Evolutionary conservation across 139 green algal species (phyloP).

Genomic region (Parachlorella kessleri): DNA sequence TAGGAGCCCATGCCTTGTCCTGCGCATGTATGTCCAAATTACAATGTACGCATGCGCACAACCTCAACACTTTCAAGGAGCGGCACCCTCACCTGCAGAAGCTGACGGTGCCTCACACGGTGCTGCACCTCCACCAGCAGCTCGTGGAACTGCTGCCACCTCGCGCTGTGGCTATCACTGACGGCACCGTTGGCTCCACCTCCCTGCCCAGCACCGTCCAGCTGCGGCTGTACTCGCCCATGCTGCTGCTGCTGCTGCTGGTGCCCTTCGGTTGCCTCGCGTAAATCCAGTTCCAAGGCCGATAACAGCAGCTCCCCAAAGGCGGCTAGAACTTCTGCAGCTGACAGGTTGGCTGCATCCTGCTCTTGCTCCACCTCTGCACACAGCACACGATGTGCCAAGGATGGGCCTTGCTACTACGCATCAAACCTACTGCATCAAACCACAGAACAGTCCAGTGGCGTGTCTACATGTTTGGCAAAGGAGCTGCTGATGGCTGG

Average conservation of each 20-base stretch:
- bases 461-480: no score
- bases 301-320: slow-evolving; percentile 12
- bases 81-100: slow-evolving; percentile 10
- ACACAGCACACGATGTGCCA: no score
- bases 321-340: slow-evolving; percentile 18
- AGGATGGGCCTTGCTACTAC: no score
- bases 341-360: not conserved
- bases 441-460: no score
- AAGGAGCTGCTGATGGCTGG: no score
- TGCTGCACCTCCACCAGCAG: slow-evolving; percentile 9
- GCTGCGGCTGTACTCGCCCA: not conserved
- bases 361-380: slow-evolving; percentile 33
- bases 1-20: no score
- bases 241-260: not conserved
- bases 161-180: no score
- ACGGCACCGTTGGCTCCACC: not conserved
- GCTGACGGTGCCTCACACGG: not conserved
- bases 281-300: not conserved
- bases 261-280: not conserved
- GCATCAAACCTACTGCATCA: no score
- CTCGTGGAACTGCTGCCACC: not conserved
- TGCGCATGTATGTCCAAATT: no score
- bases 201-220: not conserved
- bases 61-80: no score
- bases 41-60: no score